These are phyloP conservation scores for Salvia hispanica DNA, from an alignment of 257 asterid genomes.

Conservation along the genomic window DNA sequence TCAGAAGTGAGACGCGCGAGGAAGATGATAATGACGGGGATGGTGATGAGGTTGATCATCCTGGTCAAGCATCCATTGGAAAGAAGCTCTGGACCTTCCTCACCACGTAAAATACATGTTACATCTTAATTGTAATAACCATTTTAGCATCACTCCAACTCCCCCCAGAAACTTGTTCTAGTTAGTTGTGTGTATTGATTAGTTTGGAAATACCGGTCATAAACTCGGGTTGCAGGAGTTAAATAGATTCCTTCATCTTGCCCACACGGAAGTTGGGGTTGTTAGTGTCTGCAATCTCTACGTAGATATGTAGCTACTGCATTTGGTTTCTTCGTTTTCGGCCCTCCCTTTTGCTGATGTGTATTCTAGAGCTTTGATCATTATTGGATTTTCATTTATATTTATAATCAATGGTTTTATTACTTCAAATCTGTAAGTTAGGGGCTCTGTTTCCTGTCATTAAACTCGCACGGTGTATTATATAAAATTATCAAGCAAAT, in stretches of 20 bases:
- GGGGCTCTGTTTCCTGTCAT: neutral
- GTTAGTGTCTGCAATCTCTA: slow-evolving; percentile 24
- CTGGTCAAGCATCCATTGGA: slow-evolving; percentile 88
- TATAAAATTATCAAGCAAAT: neutral
- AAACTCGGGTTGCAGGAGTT: slow-evolving; percentile 35
- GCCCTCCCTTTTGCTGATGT: neutral
- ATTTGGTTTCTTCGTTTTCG: slow-evolving; percentile 20
- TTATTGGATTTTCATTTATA: neutral
- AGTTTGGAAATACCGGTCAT: slow-evolving; percentile 38
- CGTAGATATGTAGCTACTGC: slow-evolving; percentile 35
- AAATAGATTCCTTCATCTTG: slow-evolving; percentile 22
- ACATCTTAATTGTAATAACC: slow-evolving; percentile 28
- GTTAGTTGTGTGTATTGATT: slow-evolving; percentile 43
- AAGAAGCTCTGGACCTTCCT: slow-evolving; percentile 94
- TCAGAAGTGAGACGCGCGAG: slow-evolving; percentile 39
- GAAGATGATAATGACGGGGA: slow-evolving; percentile 51
- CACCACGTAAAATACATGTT: slow-evolving; percentile 53
- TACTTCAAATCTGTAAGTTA: neutral
- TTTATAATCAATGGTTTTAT: slow-evolving; percentile 1
- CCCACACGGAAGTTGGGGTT: slow-evolving; percentile 34
- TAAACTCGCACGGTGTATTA: neutral
- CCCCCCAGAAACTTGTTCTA: slow-evolving; percentile 16
- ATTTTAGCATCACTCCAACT: slow-evolving; percentile 21
- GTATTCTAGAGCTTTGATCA: slow-evolving; percentile 18
- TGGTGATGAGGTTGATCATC: slow-evolving; percentile 71